Base-by-base conservation (phyloP, 1,284 basidiomycete genomes). In the Xerocomus minutiporus region DNA sequence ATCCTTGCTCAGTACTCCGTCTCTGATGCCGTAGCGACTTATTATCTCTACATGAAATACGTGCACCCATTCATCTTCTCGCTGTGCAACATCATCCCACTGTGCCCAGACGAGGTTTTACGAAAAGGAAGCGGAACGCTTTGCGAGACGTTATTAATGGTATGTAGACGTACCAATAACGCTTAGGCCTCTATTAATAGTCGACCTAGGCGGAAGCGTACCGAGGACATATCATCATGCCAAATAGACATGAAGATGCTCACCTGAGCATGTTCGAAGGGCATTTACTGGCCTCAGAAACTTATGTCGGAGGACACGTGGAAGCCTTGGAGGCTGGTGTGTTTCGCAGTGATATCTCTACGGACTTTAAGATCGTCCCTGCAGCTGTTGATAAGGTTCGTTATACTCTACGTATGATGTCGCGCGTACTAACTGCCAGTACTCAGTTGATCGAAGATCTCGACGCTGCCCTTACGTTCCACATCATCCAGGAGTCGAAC, bases 31-130 rank as follows among this genome's bases (percentile, higher is more conserved):
- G 97, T 99, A 5, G 97, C 97, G 23, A 99, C 97, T 1, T 99
- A 99, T 71, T 99, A 99, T 70, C 81, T 99, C 44, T 99, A 99
- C 77, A 99, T 99, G 97, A 99, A 99, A 92, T 99, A 99, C 68
- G 95, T 99, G 11, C 95, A 99, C 66, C 97, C 97, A 0, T 99
- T 99, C 81, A 94, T 99, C 64, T 99, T 99, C 76, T 99, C 96
- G 26, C 77, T 99, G 34, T 99, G 97, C 75, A 99, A 97, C 78
- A 99, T 99, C 70, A 99, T 99, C 63, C 97, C 97, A 15, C 81
- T 99, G 53, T 90, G 88, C 64, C 94, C 97, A 2, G 97, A 99
- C 63, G 97, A 99, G 61, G 97, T 99, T 4, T 71, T 99, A 62
- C 80, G 97, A 44, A 99, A 99, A 71, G 97, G 97, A 32, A 91